A percentile compares a stretch with the other conserved stretches of the same genome.
Evolutionary conservation across 768 basidiomycete genomes (phyloP).

Genomic region (Dentipellis sp.): DNA sequence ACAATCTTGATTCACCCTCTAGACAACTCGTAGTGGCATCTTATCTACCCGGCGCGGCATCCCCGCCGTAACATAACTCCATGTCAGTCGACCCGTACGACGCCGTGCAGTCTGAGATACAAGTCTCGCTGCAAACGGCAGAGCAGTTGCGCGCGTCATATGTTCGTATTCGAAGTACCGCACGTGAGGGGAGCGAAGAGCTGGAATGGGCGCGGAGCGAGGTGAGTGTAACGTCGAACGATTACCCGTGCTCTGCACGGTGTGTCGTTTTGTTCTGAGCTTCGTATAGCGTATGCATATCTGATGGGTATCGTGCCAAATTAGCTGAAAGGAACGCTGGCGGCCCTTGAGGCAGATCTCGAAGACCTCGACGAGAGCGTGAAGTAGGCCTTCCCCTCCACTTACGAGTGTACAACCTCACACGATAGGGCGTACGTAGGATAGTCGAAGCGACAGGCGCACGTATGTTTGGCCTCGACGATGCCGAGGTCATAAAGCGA

Average conservation of each 20-base stretch:
- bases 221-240: constrained; percentile 29
- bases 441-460: constrained; percentile 84
- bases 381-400: constrained; percentile 36
- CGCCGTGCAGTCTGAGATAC: constrained; percentile 78
- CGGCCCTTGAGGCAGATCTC: constrained; percentile 74
- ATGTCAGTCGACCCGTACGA: constrained; percentile 85
- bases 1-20: too few species aligned
- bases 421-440: constrained; percentile 30
- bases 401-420: not conserved
- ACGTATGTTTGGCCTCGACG: constrained; percentile 74
- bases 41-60: not conserved
- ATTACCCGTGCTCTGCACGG: not conserved
- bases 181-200: constrained; percentile 68
- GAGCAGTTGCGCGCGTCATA: constrained; percentile 67
- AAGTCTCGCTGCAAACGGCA: constrained; percentile 62
- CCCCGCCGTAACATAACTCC: not conserved
- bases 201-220: constrained; percentile 72
- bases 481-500: constrained; percentile 65
- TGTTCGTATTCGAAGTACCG: constrained; percentile 69
- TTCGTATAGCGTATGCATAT: too few species aligned
- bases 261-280: not conserved
- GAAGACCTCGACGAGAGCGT: constrained; percentile 95
- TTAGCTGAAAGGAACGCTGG: constrained; percentile 65
- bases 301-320: not conserved
- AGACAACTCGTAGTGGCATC: too few species aligned